These are phyloP conservation scores for Paecilomyces sp. DNA, from an alignment of 2,329 filamentous ascomycete genomes.

Conservation along the genomic window DNA sequence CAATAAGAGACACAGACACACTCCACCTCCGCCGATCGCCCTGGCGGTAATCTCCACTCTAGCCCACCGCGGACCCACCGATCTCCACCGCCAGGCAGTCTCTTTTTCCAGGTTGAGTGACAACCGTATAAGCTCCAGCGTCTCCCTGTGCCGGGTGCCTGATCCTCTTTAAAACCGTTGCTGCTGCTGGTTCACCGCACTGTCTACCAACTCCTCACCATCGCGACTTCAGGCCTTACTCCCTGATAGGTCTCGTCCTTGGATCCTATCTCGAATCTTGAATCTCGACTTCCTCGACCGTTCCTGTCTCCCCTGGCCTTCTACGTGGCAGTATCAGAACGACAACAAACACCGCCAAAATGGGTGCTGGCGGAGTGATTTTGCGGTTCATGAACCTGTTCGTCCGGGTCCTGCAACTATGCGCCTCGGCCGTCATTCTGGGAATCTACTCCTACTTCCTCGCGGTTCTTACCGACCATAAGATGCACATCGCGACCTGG, in stretches of 20 bases:
- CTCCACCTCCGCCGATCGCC: background rate
- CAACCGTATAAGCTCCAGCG: constrained; percentile 1
- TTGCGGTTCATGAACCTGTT: constrained; percentile 65
- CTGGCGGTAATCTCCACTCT: background rate
- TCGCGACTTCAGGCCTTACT: background rate
- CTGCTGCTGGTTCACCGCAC: background rate
- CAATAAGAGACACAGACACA: background rate
- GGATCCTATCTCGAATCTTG: background rate
- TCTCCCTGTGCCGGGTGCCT: background rate
- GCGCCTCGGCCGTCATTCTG: constrained; percentile 65
- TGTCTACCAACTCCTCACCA: background rate
- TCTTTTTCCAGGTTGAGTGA: constrained; percentile 7
- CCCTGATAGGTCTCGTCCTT: background rate
- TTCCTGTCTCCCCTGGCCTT: background rate
- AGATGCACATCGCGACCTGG: constrained; percentile 56
- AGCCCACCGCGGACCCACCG: background rate
- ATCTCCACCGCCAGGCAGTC: background rate
- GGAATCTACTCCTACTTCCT: constrained; percentile 82
- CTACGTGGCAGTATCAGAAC: background rate
- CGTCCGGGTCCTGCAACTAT: constrained; percentile 67
- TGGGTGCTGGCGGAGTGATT: constrained; percentile 54
- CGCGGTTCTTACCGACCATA: constrained; percentile 59
- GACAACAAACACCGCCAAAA: constrained; percentile 26
- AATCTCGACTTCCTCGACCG: background rate
- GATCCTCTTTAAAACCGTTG: background rate